Conservation (phyloP, 139 green algal species). For the Chlorella sp. region DNA sequence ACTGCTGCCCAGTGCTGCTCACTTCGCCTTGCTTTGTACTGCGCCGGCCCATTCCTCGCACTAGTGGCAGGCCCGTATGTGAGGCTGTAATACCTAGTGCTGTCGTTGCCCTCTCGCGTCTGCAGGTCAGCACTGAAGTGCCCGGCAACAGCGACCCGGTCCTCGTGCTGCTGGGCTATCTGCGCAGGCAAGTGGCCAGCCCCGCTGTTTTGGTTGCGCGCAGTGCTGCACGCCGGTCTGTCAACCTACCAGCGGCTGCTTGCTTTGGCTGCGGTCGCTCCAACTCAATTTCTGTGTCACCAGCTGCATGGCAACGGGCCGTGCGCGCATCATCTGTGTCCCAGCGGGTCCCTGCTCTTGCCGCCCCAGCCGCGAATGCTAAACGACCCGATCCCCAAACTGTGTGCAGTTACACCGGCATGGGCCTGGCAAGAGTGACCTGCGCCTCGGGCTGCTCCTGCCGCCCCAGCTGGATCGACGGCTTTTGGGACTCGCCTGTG, state of each 20-base stretch:
- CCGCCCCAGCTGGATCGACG: not conserved
- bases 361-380: too few relatives aligned
- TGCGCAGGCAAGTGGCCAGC: not conserved
- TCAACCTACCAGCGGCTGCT: not conserved
- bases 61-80: too few relatives aligned
- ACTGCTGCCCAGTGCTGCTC: too few relatives aligned
- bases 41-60: too few relatives aligned
- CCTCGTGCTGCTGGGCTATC: not conserved
- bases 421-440: not conserved
- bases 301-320: too few relatives aligned
- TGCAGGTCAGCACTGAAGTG: too few relatives aligned
- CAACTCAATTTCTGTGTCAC: too few relatives aligned
- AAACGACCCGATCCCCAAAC: too few relatives aligned
- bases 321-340: not conserved
- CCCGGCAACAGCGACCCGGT: not conserved
- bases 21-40: too few relatives aligned
- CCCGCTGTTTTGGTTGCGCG: too few relatives aligned
- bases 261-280: not conserved
- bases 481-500: not conserved
- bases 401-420: not conserved
- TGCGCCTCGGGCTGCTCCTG: constrained; percentile 9
- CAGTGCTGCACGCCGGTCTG: not conserved
- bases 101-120: too few relatives aligned
- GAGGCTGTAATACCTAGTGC: too few relatives aligned
- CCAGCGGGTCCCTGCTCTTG: not conserved